Base-by-base conservation (phyloP, 179 eudicot species). In the Beta corolliflora region DNA sequence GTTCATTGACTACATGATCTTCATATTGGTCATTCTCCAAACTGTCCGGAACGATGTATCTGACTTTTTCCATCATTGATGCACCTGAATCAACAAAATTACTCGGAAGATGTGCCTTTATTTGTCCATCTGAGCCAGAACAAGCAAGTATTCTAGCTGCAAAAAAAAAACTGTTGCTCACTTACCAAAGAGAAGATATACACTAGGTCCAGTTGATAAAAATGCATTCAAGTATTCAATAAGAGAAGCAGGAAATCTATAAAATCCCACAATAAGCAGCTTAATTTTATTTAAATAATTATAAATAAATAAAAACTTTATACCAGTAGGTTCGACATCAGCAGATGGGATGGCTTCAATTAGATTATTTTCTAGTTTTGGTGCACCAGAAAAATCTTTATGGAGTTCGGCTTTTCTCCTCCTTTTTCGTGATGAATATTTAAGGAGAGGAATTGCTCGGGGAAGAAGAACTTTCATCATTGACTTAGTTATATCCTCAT, bases 381-480 rank as follows among this genome's bases (percentile, higher is more conserved):
- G 75, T 48, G 68, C 72, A 80, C 45, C 29, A 60, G 78, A 50
- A 78, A 77, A 48, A 74, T 63, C 81, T 78, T 83, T 76, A 67
- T 81, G 66, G 73, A 81, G 81, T 71, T 86, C 88, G 60, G 12
- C n/a, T 71, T 76, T 82, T 73, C 84, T 87, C 85, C 85, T 91
- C 88, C 89, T 93, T 89, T 85, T 94, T 83, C 90, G 89, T 48
- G 91, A 88, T 83, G 91, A 87, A 77, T 90, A 94, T 74, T 83
- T 94, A 74, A 94, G 91, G 81, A 93, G 87, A 80, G 99, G 99
- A 83, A 93, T 77, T 75, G 99, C 97, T 82, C 81, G 89, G 44
- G 99, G 99, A 82, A 94, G 97, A 83, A 93, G 88, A 87, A 92
- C 13, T 67, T 92, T 67, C 92, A 94, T 88, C 98, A 94, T 97